Base-by-base conservation (phyloP, 179 eudicot species). In the Silene coronaria region DNA sequence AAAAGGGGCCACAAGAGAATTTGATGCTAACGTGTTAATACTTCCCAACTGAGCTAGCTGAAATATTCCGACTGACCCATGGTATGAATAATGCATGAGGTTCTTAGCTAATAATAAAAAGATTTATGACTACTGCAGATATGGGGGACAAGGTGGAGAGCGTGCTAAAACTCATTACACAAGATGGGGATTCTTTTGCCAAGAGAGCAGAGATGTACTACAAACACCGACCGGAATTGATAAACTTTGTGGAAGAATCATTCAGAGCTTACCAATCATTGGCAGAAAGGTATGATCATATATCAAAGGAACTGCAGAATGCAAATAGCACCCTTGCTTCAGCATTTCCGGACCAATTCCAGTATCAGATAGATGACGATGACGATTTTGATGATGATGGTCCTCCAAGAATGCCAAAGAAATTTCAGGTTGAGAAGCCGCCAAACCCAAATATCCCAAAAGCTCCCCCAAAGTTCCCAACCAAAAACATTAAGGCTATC, bases 161-260 rank as follows among this genome's bases (percentile, higher is more conserved):
- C 42, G 86, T 88, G 80, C 79, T 91, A 12, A 86, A 85, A 73
- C 92, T 91, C 72, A 87, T 91, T 12, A 75, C 85, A 76, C 90
- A 90, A 67, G 95, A 90, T 79, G 97, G 97, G 21, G 97, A 91
- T 61, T 90, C 97, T 34, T 91, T 91, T 70, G 94, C 94, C 51
- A 88, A 86, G 76, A 86, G 92, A 85, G 97, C 97, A 23, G 97
- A 91, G 81, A 91, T 91, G 97, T 91, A 91, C 85, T 91, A 88
- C 79, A 86, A 91, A 74, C 86, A 79, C 60, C 79, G 97, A 74
- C 97, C 97, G 3, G 97, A 89, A 68, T 72, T 92, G 53, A 80
- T 90, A 55, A 77, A 23, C 80, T 85, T 86, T 38, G 90, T 92
- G 0, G 93, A 92, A 61, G 96, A 92, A 78, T 80, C 91, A 26